Evolutionary conservation across 352 stramenopile species (phyloP).

Genomic region (Phytopythium boreale): DNA sequence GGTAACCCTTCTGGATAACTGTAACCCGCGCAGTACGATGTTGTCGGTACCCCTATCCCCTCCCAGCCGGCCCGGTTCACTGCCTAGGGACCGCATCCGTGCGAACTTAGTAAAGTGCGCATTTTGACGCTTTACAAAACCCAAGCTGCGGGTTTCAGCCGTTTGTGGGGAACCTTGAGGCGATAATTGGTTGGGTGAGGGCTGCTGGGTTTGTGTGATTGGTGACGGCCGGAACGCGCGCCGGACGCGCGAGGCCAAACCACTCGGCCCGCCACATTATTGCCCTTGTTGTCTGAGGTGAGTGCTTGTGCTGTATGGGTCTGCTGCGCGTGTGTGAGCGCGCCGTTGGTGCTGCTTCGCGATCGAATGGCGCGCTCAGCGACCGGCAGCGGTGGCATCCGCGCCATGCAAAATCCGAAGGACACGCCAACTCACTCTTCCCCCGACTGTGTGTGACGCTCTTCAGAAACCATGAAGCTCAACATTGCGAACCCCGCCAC

Average conservation of each 20-base stretch:
- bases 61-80: no score
- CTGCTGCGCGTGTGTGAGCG: background rate
- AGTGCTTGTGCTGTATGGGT: conserved; percentile 6
- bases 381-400: background rate
- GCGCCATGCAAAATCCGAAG: no score
- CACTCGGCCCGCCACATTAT: conserved; percentile 18
- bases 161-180: conserved; percentile 16
- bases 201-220: conserved; percentile 11
- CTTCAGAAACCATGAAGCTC: conserved; percentile 92
- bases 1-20: no score
- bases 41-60: no score
- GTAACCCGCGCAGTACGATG: no score
- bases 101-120: conserved; percentile 5
- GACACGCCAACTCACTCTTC: no score
- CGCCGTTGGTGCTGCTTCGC: background rate
- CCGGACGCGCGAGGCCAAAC: no score
- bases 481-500: conserved; percentile 99
- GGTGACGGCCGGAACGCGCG: conserved; percentile 1
- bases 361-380: background rate
- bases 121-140: conserved; percentile 6
- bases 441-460: background rate
- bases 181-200: conserved; percentile 17
- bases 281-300: conserved; percentile 82
- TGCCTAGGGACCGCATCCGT: background rate
- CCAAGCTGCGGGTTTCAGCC: background rate